phyloP scores from a whole-genome alignment of 2,329 filamentous ascomycete species.

The Penicillium freii region DNA sequence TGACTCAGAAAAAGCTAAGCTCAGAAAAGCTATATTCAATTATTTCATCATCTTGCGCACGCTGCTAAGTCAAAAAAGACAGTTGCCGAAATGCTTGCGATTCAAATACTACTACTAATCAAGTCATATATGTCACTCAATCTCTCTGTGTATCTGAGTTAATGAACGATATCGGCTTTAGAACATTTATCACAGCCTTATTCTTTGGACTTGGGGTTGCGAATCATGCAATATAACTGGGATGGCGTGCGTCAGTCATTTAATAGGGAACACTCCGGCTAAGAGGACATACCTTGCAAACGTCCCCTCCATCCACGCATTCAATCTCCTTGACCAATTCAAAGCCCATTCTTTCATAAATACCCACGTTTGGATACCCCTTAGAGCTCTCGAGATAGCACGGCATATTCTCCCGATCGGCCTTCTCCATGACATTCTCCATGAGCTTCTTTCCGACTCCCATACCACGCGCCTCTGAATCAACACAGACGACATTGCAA shows the following conservation, averaged over 20 bases:
- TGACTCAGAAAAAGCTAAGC: background rate
- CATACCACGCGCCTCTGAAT: conserved; percentile 62
- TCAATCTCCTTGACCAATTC: conserved; percentile 62
- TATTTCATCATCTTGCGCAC: background rate
- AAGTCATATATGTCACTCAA: background rate
- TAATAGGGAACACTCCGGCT: background rate
- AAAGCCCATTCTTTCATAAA: conserved; percentile 71
- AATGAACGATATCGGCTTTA: background rate
- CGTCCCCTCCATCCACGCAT: conserved; percentile 61
- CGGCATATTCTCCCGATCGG: conserved; percentile 62
- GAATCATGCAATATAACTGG: conserved; percentile 29
- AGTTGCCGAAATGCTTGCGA: background rate
- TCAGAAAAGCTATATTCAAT: background rate
- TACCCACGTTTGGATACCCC: conserved; percentile 65
- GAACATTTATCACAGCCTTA: background rate
- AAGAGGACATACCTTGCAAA: conserved; percentile 47
- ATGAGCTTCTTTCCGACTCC: conserved; percentile 66
- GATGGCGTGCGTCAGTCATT: conserved; percentile 4
- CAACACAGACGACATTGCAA: conserved; percentile 70
- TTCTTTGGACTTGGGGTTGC: conserved; percentile 15
- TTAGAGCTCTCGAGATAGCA: conserved; percentile 72
- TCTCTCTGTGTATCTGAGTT: background rate
- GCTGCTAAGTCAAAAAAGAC: background rate
- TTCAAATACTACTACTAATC: background rate
- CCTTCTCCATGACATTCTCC: conserved; percentile 59